Percentiles rank a stretch among this genome's conserved stretches.
Evolutionary conservation across 1,139 yeast species (phyloP).

Genomic region (Candida albicans): DNA sequence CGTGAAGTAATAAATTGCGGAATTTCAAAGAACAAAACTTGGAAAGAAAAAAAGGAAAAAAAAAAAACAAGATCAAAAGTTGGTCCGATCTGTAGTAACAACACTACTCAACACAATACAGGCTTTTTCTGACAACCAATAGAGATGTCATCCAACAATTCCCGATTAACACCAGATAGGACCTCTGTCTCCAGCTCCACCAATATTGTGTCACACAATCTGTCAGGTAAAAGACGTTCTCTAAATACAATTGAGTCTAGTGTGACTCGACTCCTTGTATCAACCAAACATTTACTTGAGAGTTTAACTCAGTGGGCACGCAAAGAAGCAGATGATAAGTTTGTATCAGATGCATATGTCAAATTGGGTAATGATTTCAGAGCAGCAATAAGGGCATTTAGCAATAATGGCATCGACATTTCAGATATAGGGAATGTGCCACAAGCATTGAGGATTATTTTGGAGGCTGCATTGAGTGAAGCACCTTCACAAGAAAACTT

Average conservation of each 20-base stretch:
- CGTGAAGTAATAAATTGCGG: no score
- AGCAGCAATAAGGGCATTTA: slow-evolving; percentile 64
- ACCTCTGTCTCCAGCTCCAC: neutral
- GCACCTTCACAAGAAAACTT: slow-evolving; percentile 82
- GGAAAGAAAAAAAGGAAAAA: no score
- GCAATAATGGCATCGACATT: slow-evolving; percentile 41
- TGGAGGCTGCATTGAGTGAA: slow-evolving; percentile 86
- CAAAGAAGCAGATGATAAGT: slow-evolving; percentile 72
- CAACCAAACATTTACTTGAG: slow-evolving; percentile 85
- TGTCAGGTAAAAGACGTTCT: slow-evolving; percentile 27
- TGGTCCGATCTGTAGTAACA: no score
- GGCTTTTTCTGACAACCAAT: neutral
- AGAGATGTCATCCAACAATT: slow-evolving; percentile 1
- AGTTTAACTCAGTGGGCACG: slow-evolving; percentile 91
- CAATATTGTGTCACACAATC: neutral
- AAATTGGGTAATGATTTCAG: slow-evolving; percentile 92
- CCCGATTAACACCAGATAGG: slow-evolving; percentile 1
- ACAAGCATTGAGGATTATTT: slow-evolving; percentile 56
- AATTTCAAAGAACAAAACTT: no score
- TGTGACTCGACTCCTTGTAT: slow-evolving; percentile 78
- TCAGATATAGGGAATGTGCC: slow-evolving; percentile 46
- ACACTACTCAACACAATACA: no score
- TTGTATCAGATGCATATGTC: slow-evolving; percentile 90
- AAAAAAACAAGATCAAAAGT: no score
- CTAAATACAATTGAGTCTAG: slow-evolving; percentile 76